phyloP scores from a whole-genome alignment of 192 early-diverging fungal genomes.

The Bifiguratus adelaidae region DNA sequence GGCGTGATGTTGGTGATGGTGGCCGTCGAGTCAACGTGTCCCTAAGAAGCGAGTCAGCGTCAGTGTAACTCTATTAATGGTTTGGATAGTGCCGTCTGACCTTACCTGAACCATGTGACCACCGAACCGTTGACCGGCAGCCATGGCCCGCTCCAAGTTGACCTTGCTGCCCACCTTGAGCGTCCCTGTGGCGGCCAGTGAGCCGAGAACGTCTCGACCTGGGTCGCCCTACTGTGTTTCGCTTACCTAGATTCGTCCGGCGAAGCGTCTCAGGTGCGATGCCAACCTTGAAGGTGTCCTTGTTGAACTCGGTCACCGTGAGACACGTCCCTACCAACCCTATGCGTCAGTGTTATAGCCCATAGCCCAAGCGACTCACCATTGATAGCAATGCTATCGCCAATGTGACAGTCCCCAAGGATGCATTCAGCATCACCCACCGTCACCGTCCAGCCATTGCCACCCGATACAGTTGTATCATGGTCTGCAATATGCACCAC shows the following conservation, averaged over 20 bases:
- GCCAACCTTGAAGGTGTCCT: constrained; percentile 78
- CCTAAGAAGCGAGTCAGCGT: no score
- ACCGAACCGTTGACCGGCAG: constrained; percentile 78
- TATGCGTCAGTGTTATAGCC: background rate
- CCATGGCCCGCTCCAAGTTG: constrained; percentile 93
- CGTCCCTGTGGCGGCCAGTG: constrained; percentile 30
- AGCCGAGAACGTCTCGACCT: background rate
- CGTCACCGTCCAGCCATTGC: constrained; percentile 78
- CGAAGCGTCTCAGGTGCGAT: constrained; percentile 88
- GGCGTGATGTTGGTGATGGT: constrained; percentile 59
- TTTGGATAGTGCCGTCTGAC: no score
- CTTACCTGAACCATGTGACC: constrained; percentile 91
- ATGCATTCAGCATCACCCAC: constrained; percentile 60
- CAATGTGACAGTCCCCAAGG: constrained; percentile 76
- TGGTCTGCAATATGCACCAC: constrained; percentile 52
- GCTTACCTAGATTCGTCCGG: constrained; percentile 81
- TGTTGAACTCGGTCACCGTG: constrained; percentile 90
- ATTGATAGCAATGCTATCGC: constrained; percentile 91
- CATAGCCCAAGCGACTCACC: constrained; percentile 33
- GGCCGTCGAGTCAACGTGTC: constrained; percentile 87
- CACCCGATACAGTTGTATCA: constrained; percentile 71
- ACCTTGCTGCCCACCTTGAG: constrained; percentile 69
- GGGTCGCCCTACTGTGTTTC: background rate
- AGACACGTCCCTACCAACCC: constrained; percentile 68
- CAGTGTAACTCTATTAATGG: no score